Conservation (phyloP, 2,329 filamentous ascomycete species). For the Beauveria sp. region DNA sequence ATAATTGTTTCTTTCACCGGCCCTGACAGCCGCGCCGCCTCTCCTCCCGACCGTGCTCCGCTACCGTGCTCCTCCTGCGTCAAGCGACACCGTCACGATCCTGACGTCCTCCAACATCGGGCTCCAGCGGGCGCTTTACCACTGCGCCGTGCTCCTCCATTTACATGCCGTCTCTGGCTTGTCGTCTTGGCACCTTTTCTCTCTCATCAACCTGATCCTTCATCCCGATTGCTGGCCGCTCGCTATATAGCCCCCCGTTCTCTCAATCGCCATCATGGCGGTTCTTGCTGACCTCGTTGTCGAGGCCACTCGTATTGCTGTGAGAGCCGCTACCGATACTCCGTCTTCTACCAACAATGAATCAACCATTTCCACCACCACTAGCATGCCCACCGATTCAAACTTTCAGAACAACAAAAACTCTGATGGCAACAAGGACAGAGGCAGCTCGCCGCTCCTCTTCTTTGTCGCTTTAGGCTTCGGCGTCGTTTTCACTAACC, state of each 20-base stretch:
- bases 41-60: conserved; percentile 13
- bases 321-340: conserved; percentile 17
- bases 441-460: conserved; percentile 36
- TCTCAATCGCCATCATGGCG: conserved; percentile 18
- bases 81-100: conserved; percentile 4
- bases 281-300: conserved; percentile 18
- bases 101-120: not conserved
- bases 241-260: not conserved
- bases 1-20: not conserved
- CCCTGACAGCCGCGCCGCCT: not conserved
- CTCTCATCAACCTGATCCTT: not conserved
- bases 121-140: not conserved
- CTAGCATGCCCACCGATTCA: conserved; percentile 14
- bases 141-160: not conserved
- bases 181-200: not conserved
- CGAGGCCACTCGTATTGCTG: conserved; percentile 20
- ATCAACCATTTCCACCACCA: not conserved
- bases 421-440: conserved; percentile 14
- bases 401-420: conserved; percentile 15
- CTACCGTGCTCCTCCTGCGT: conserved; percentile 12
- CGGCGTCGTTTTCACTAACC: conserved; percentile 95
- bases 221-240: not conserved
- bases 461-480: conserved; percentile 97
- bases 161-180: not conserved
- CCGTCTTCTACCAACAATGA: conserved; percentile 16